These are phyloP conservation scores for Quercus parvula DNA, from an alignment of 306 rosid genomes.

Conservation along the genomic window DNA sequence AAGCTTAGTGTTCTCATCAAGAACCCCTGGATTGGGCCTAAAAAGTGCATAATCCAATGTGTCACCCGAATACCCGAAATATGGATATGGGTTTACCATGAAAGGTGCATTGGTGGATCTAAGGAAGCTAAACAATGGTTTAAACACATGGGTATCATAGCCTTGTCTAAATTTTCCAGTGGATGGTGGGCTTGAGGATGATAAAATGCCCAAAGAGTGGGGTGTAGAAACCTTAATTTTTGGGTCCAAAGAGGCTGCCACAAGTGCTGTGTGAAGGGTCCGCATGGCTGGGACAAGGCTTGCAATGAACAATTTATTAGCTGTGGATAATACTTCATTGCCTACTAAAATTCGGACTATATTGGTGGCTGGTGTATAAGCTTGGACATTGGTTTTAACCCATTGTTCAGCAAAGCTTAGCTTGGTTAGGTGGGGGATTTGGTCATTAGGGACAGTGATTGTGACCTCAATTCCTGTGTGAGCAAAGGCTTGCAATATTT, in stretches of 20 bases:
- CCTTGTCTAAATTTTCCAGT: slow-evolving; percentile 70
- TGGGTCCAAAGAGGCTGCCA: slow-evolving; percentile 34
- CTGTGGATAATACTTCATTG: slow-evolving; percentile 68
- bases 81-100: slow-evolving; percentile 76
- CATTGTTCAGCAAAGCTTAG: slow-evolving; percentile 47
- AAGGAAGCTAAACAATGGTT: slow-evolving; percentile 67
- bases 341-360: slow-evolving; percentile 54
- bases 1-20: slow-evolving; percentile 41
- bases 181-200: slow-evolving; percentile 78
- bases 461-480: slow-evolving; percentile 49
- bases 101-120: slow-evolving; percentile 56
- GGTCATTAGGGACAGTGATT: slow-evolving; percentile 54
- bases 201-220: slow-evolving; percentile 65
- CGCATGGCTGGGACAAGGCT: slow-evolving; percentile 72
- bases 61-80: slow-evolving; percentile 44
- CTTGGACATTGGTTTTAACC: slow-evolving; percentile 53
- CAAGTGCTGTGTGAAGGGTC: slow-evolving; percentile 57
- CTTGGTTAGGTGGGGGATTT: slow-evolving; percentile 54
- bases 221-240: slow-evolving; percentile 66
- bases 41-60: slow-evolving; percentile 62
- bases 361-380: slow-evolving; percentile 52
- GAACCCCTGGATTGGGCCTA: slow-evolving; percentile 41
- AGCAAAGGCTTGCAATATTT: slow-evolving; percentile 52
- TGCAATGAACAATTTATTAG: slow-evolving; percentile 45
- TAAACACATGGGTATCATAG: slow-evolving; percentile 63